A percentile compares a stretch with the other conserved stretches of the same genome.
Evolutionary conservation across 2,329 filamentous ascomycete species (phyloP).

Genomic region (Raffaelea ambrosiae): DNA sequence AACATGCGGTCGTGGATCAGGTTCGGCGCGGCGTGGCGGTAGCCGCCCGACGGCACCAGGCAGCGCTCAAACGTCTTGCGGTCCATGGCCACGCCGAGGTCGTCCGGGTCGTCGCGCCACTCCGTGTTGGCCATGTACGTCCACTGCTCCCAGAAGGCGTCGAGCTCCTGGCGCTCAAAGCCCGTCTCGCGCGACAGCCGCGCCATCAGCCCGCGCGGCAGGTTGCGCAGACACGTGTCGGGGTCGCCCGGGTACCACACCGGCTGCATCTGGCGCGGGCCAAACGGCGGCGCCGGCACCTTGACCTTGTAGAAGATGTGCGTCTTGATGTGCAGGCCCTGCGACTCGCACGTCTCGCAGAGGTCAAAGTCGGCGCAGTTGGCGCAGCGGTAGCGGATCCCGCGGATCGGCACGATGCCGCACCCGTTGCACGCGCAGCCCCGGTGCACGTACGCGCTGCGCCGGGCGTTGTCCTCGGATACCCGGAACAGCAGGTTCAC

Average conservation of each 20-base stretch:
- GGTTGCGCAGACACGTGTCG: constrained; percentile 54
- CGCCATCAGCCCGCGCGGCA: constrained; percentile 60
- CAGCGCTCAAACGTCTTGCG: constrained; percentile 87
- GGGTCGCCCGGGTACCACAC: constrained; percentile 88
- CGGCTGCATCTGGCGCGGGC: constrained; percentile 69
- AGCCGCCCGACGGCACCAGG: constrained; percentile 76
- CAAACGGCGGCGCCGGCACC: constrained; percentile 78
- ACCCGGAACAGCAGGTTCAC: constrained; percentile 84
- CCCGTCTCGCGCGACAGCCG: constrained; percentile 63
- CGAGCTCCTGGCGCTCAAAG: constrained; percentile 79
- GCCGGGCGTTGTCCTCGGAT: constrained; percentile 81
- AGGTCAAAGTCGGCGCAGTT: constrained; percentile 96
- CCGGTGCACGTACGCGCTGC: constrained; percentile 84
- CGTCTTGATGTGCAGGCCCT: constrained; percentile 71
- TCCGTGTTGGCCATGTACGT: constrained; percentile 84
- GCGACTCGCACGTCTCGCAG: constrained; percentile 84
- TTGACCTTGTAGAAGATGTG: constrained; percentile 96
- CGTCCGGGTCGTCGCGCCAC: constrained; percentile 72
- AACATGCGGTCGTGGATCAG: constrained; percentile 96
- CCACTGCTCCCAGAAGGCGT: constrained; percentile 95
- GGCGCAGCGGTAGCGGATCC: constrained; percentile 85
- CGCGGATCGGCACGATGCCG: constrained; percentile 78
- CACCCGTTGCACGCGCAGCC: constrained; percentile 91
- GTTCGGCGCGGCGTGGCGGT: constrained; percentile 69
- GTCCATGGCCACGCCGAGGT: constrained; percentile 76